Base-by-base conservation (phyloP, 2,329 filamentous ascomycete genomes). In the Colletotrichum echinochloae region DNA sequence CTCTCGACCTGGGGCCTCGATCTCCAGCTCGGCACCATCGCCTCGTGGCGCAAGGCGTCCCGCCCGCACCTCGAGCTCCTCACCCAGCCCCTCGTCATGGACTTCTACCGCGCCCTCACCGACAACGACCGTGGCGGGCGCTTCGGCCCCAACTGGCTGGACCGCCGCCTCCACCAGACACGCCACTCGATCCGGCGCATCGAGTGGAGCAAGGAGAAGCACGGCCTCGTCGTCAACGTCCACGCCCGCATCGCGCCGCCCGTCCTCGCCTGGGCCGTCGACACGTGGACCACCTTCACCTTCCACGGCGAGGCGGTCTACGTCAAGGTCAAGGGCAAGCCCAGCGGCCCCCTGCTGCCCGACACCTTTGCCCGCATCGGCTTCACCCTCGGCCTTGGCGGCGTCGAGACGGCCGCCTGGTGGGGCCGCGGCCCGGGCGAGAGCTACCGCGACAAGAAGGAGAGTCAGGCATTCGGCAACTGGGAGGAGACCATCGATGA, bases 401-500 rank as follows among this genome's bases (percentile, higher is more conserved):
- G 73, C 23, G 78, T 84, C 30, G 76, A 80, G 5, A 74, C 76
- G 5, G 85, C 83, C 0, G 78, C 81, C n/a, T 94, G 91, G 91
- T 92, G 89, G 74, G 91, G 91, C 6, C 87, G 89, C 5, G 91
- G 91, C 0, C 89, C 89, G 0, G 88, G 88, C 2, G 90, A 92
- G 77, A 87, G 84, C 14, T 94, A 93, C 81, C 80, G 82, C 20
- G 91, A 94, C 79, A 90, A 87, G 81, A 91, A 92, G 77, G 77
- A 83, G 16, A 86, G 87, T 5, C 90, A 92, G 76, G 78, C 79
- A 0, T 79, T 91, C 5, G 90, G 88, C 8, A 86, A 84, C 59
- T 90, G 84, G 79, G 81, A 81, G 2, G 74, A 77, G 14, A 74
- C 74, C 1, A 80, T 89, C 1, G 85, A 87, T 56, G 81, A 85